Conservation (phyloP, 345 rosid genomes). For the Combretum micranthum region DNA sequence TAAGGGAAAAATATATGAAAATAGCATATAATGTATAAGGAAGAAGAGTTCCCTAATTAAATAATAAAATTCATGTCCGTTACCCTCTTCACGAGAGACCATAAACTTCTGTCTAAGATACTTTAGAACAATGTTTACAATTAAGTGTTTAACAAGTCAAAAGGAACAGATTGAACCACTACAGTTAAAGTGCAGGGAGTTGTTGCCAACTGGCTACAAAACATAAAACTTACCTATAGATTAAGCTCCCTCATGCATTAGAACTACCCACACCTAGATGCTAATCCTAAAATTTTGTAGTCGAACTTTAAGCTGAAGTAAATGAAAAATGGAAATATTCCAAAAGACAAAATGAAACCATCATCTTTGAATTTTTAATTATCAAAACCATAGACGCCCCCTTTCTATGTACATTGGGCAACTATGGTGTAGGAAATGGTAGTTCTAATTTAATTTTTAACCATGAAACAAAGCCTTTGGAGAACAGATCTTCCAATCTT, state of each 20-base stretch:
- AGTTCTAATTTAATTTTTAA: conserved; percentile 3
- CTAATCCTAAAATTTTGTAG: conserved; percentile 45
- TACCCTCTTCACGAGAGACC: too few relatives aligned
- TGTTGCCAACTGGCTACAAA: conserved; percentile 10
- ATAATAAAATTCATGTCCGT: too few relatives aligned
- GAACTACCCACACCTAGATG: conserved; percentile 30
- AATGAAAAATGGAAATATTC: conserved; percentile 13
- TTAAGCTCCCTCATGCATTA: conserved; percentile 24
- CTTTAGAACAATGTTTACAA: too few relatives aligned
- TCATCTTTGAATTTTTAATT: too few relatives aligned
- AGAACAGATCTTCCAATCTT: conserved; percentile 9
- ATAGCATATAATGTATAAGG: too few relatives aligned
- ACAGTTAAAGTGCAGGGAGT: conserved; percentile 5
- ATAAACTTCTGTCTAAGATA: too few relatives aligned
- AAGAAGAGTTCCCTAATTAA: too few relatives aligned
- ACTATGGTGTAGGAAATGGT: neutral
- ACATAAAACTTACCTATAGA: conserved; percentile 26
- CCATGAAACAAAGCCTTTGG: neutral
- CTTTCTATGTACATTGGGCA: too few relatives aligned
- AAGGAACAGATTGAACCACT: neutral
- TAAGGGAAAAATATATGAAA: too few relatives aligned
- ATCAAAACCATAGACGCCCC: too few relatives aligned
- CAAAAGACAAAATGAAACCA: neutral
- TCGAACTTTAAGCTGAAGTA: conserved; percentile 19
- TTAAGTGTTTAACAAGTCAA: too few relatives aligned